Conservation (phyloP, 2,329 filamentous ascomycete species). For the Botrytis tulipae region DNA sequence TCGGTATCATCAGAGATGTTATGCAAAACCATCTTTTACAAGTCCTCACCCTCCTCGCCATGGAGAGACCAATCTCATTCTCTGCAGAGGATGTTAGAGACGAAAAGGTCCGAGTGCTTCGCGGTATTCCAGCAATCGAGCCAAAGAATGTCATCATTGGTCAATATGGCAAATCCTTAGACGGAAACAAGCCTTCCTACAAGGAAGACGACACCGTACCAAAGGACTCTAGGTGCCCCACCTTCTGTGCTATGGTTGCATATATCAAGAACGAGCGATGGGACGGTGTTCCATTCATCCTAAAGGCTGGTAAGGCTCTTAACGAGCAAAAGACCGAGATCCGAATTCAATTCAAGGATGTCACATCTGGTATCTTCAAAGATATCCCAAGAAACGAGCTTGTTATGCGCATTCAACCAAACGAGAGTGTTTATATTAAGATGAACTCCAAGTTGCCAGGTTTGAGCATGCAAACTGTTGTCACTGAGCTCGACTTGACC, state of each 20-base stretch:
- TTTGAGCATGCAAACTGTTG: conserved; percentile 98
- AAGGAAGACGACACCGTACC: conserved; percentile 98
- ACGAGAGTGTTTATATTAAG: conserved; percentile 99
- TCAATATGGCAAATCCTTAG: conserved; percentile 94
- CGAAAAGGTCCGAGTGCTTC: conserved; percentile 95
- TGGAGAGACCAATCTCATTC: conserved; percentile 98
- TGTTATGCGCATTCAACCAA: conserved; percentile 98
- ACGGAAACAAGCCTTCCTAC: conserved; percentile 95
- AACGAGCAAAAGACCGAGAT: conserved; percentile 99
- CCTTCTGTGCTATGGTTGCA: conserved; percentile 94
- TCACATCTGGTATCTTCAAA: conserved; percentile 99
- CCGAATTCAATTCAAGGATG: conserved; percentile 98
- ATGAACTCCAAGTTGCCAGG: conserved; percentile 99
- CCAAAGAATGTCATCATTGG: conserved; percentile 99
- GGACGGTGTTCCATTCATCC: conserved; percentile 98
- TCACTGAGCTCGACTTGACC: conserved; percentile 96
- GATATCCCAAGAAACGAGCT: conserved; percentile 99
- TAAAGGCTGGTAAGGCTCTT: conserved; percentile 97
- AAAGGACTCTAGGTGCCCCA: conserved; percentile 94
- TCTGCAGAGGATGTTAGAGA: conserved; percentile 97
- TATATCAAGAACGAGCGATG: conserved; percentile 99
- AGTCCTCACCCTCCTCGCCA: conserved; percentile 90
- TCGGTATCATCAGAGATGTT: conserved; percentile 98
- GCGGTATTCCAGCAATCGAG: conserved; percentile 90
- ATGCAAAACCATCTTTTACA: conserved; percentile 99